Evolutionary conservation across 176 grass and related monocot genomes (phyloP).

Genomic region (Cenchrus purpureus): DNA sequence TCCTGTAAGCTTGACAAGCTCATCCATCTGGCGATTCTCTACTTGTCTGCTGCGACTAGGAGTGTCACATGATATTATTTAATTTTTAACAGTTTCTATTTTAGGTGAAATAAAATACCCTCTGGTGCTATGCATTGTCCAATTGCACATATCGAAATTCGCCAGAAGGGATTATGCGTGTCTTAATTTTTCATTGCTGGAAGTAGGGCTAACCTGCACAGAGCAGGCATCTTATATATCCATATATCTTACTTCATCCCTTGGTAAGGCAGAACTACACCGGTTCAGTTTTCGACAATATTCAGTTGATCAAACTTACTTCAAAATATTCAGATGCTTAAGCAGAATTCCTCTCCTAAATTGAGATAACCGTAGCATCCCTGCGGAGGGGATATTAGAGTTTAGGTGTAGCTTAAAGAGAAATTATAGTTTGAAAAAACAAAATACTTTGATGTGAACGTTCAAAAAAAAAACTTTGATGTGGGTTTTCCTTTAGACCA

Average conservation of each 20-base stretch:
- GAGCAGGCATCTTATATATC: background rate
- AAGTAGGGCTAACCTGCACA: background rate
- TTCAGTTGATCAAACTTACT: background rate
- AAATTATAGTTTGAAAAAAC: background rate
- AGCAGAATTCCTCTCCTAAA: background rate
- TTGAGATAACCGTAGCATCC: background rate
- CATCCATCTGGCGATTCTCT: background rate
- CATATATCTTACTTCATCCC: background rate
- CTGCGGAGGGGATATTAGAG: background rate
- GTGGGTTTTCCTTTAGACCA: background rate
- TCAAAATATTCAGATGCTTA: background rate
- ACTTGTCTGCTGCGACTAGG: background rate
- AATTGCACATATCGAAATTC: background rate
- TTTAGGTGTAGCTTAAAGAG: background rate
- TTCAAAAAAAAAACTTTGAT: background rate
- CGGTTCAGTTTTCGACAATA: background rate
- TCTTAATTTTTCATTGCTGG: background rate
- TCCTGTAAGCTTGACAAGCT: background rate
- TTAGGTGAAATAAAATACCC: background rate
- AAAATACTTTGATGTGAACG: too few relatives aligned
- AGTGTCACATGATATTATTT: too few relatives aligned
- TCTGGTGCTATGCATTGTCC: background rate
- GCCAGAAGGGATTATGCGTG: background rate
- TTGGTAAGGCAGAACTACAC: background rate
- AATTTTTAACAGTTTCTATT: background rate